Evolutionary conservation across 2,329 filamentous ascomycete species (phyloP).

Genomic region (Paracoccidioides brasiliensis): DNA sequence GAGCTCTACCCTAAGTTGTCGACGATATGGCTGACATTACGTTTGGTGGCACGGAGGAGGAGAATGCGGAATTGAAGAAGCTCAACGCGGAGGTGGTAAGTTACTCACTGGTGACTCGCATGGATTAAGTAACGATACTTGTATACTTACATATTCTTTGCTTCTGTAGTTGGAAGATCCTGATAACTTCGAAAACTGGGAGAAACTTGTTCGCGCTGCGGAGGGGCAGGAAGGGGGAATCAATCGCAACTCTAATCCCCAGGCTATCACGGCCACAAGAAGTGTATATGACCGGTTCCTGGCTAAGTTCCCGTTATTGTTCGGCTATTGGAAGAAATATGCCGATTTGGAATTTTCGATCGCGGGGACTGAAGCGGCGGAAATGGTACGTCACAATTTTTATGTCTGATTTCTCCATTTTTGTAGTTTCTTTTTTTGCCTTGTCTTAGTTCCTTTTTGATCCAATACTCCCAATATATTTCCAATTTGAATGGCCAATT

Average conservation of each 20-base stretch:
- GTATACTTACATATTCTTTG: slow-evolving; percentile 1
- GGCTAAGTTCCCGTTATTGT: slow-evolving; percentile 85
- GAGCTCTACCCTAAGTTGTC: background rate
- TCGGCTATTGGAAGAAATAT: slow-evolving; percentile 99
- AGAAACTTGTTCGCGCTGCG: slow-evolving; percentile 72
- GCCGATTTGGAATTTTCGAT: slow-evolving; percentile 96
- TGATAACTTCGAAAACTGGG: slow-evolving; percentile 91
- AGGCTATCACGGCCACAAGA: slow-evolving; percentile 76
- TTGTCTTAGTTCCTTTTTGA: slow-evolving; percentile 1
- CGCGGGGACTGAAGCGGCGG: slow-evolving; percentile 87
- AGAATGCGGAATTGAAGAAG: slow-evolving; percentile 69
- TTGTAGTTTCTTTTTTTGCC: background rate
- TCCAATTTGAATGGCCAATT: background rate
- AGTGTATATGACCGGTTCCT: slow-evolving; percentile 87
- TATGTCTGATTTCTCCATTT: too few relatives aligned
- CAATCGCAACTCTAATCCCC: slow-evolving; percentile 90
- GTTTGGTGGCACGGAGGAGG: slow-evolving; percentile 63
- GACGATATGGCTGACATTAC: slow-evolving; percentile 56
- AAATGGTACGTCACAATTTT: slow-evolving; percentile 55
- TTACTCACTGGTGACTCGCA: slow-evolving; percentile 12
- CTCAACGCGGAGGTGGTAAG: slow-evolving; percentile 65
- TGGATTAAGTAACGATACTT: slow-evolving; percentile 6
- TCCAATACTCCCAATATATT: background rate
- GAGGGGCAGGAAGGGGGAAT: slow-evolving; percentile 83
- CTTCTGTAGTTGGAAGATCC: slow-evolving; percentile 48